A percentile compares a stretch with the other conserved stretches of the same genome.
These are phyloP conservation scores for Oryza glumipatula DNA, from an alignment of 176 grass and related monocot genomes.

Conservation along the genomic window DNA sequence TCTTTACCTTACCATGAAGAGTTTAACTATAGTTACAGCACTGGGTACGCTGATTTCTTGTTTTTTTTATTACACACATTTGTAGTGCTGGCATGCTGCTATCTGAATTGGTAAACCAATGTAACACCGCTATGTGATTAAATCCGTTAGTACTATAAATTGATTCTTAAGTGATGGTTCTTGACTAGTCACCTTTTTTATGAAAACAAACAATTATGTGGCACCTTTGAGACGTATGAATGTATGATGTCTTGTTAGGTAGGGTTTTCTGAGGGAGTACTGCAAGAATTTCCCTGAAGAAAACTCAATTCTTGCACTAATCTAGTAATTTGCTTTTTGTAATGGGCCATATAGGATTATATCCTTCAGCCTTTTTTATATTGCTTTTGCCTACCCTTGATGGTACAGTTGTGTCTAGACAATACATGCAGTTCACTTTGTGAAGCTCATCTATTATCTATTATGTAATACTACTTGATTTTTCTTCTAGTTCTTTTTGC, in stretches of 20 bases:
- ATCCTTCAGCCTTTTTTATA: not conserved
- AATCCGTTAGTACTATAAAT: not conserved
- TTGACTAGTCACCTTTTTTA: not conserved
- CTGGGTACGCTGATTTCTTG: too few species aligned
- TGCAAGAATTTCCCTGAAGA: not conserved
- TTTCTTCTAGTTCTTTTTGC: not conserved
- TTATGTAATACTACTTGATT: not conserved
- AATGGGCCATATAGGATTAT: not conserved
- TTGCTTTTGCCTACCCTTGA: not conserved
- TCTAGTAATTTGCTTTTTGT: not conserved
- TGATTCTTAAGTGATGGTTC: not conserved
- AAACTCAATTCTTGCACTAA: not conserved
- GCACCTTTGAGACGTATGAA: too few species aligned
- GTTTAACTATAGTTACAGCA: too few species aligned
- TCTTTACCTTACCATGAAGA: too few species aligned
- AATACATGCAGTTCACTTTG: not conserved
- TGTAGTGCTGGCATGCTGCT: not conserved
- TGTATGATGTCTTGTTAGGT: not conserved
- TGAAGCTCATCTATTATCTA: not conserved
- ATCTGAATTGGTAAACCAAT: not conserved
- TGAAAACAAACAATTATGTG: not conserved
- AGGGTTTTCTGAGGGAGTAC: not conserved
- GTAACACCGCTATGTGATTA: not conserved
- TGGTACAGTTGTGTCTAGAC: not conserved
- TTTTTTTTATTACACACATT: too few species aligned